A percentile compares a stretch with the other conserved stretches of the same genome.
phyloP scores from a whole-genome alignment of 2,329 filamentous ascomycete genomes.

The Xylariaceae sp. region DNA sequence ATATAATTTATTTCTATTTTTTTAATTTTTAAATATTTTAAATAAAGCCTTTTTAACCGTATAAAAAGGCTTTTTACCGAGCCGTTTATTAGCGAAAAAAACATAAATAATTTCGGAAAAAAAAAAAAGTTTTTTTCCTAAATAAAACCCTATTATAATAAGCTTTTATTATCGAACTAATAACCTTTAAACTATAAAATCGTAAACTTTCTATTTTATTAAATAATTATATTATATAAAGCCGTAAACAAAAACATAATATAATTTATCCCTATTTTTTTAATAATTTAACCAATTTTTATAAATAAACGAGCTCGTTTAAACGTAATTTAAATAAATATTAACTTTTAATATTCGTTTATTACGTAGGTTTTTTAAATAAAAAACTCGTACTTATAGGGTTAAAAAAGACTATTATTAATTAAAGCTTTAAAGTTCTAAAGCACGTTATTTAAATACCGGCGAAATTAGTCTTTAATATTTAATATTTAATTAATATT shows the following conservation, averaged over 20 bases:
- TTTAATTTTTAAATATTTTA: conserved; percentile 26
- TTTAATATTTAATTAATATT: no score
- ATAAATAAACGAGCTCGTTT: no score
- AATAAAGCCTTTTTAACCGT: conserved; percentile 43
- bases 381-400: no score
- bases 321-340: no score
- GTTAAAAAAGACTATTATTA: no score
- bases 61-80: conserved; percentile 35
- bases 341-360: no score
- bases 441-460: no score
- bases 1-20: conserved; percentile 36
- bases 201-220: conserved; percentile 62
- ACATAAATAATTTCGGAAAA: conserved; percentile 63
- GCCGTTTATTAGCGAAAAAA: conserved; percentile 25
- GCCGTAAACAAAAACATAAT: conserved; percentile 56
- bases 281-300: no score
- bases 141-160: conserved; percentile 57
- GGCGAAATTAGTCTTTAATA: no score
- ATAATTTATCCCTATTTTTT: no score
- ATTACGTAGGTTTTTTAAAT: no score
- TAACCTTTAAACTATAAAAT: conserved; percentile 47
- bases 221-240: conserved; percentile 66
- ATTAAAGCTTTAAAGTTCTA: no score
- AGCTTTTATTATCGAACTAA: conserved; percentile 49
- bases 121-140: conserved; percentile 64